Base-by-base conservation (phyloP, 805 yeast genomes). In the Wickerhamomyces strasburgensis region DNA sequence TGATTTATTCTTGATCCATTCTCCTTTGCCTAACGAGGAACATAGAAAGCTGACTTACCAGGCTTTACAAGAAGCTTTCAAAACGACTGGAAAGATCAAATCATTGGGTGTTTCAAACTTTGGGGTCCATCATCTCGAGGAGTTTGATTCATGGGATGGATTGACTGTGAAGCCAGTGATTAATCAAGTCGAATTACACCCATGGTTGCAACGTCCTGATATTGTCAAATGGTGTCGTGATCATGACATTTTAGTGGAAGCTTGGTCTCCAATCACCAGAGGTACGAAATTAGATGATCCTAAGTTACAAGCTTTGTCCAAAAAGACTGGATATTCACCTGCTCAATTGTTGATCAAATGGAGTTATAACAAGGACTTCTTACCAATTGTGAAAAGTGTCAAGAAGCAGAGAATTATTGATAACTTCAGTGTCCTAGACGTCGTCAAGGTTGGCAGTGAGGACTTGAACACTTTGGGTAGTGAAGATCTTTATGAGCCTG, bases 91-190 rank as follows among this genome's bases (percentile, higher is more conserved):
- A 9, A 57, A 66, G 35, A 76, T 81, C 37, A 72, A 68, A 49
- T 70, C 84, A n/a, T 75, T 84, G 41, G 94, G 93, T 29, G 88
- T 84, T 16, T 83, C 93, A n/a, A 82, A 83, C 61, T 84, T 69
- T 49, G 85, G 86, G 33, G 52, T 58, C n/a, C 61, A 58, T 6
- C 85, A 78, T 54, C 57, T 84, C 13, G 72, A 78, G 40, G 81
- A 81, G 54, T 59, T 84, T 26, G 62, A 80, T 33, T 47, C 56
- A 3, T 77, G 84, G 82, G 69, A 69, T 3, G 74, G 67, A 3
- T 51, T 74, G 42, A 72, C 58, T 37, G 52, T 72, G 43, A 67
- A 70, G 43, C 87, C 95, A 0, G 85, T 78, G 39, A 78, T 80
- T 23, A 75, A 82, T 3, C 94, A 86, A 58, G 72, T 85, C 49